Evolutionary conservation across 2,329 filamentous ascomycete species (phyloP).

Genomic region (Xylariomycetidae sp.): DNA sequence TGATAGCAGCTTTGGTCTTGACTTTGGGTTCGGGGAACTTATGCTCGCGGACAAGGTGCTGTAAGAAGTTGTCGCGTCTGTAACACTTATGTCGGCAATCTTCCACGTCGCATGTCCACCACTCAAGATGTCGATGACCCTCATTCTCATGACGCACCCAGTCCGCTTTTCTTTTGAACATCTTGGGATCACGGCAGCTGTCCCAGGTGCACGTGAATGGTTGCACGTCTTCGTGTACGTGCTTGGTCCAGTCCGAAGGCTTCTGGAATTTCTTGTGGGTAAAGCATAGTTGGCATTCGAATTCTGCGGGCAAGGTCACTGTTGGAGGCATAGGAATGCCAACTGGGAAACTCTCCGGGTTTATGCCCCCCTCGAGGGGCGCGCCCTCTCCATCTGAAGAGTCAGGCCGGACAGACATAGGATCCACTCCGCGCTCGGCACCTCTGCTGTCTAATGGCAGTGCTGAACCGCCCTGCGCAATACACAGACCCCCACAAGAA

Average conservation of each 20-base stretch:
- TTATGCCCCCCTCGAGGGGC: conserved; percentile 64
- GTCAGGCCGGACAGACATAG: conserved; percentile 46
- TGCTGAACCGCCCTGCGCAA: conserved; percentile 62
- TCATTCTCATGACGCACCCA: conserved; percentile 96
- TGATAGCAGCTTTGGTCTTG: conserved; percentile 67
- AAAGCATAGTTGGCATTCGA: conserved; percentile 87
- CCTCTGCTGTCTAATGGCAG: conserved; percentile 56
- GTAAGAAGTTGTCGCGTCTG: conserved; percentile 86
- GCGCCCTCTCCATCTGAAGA: conserved; percentile 63
- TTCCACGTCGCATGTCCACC: conserved; percentile 80
- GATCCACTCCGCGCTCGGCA: conserved; percentile 56
- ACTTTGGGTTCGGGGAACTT: conserved; percentile 78
- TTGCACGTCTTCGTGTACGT: conserved; percentile 89
- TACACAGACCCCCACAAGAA: conserved; percentile 57
- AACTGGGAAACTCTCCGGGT: conserved; percentile 68
- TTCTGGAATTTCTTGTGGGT: conserved; percentile 80
- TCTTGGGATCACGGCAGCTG: conserved; percentile 76
- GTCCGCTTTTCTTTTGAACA: conserved; percentile 92
- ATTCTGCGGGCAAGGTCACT: conserved; percentile 71
- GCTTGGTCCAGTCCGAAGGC: conserved; percentile 95
- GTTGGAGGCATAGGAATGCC: conserved; percentile 82
- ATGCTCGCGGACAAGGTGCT: conserved; percentile 88
- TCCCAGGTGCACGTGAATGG: conserved; percentile 92
- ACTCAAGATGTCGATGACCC: conserved; percentile 81
- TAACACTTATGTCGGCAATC: conserved; percentile 82